Evolutionary conservation across 768 basidiomycete species (phyloP), one percentile per base, ranked within the genome.

Genomic region (Rickenella mellea): DNA sequence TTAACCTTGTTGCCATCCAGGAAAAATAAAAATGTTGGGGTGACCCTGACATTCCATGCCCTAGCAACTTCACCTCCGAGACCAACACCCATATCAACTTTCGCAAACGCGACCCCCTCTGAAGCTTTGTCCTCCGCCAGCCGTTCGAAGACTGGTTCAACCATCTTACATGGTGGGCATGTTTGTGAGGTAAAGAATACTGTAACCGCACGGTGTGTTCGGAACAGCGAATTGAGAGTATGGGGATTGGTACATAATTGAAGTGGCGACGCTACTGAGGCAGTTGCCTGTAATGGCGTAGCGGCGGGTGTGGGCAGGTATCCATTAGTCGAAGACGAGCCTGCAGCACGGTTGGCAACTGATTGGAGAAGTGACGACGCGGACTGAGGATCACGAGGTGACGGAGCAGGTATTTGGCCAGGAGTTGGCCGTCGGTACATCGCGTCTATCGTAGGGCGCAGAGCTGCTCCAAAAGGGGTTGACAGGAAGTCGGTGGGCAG

Each of bases 11-110:
- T 67, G 1, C 81, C 87, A 45, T 85, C 70, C 46, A 80, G 59
- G 65, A 90, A 97, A 63, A 96, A 92, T 29, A 85, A 64, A 54
- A 97, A 94, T 1, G 89, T 92, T 5, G 92, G 93, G 2, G 88
- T 94, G 14, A 73, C 90, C 12, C 70, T 60, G 1, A 96, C 75
- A 11, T 73, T 67, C 64, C 74, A 84, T 56, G 79, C 67, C 1
- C 59, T 46, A 0, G 82, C 85, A 12, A 94, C 61, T 41, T 65
- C 64, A 3, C 60, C 53, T 0, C 83, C 83, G 59, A 75, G 59
- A 0, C 83, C 85, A 10, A 83, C 72, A 4, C 71, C 75, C 49
- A 89, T 65, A 61, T 97, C 93, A 27, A 96, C 74, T 59, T 89
- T 88, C 3, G 83, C 76, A 51, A 96, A 97, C 2, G 74, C 84